Evolutionary conservation across 2,329 filamentous ascomycete genomes (phyloP).

Genomic region (Exophiala spinifera): DNA sequence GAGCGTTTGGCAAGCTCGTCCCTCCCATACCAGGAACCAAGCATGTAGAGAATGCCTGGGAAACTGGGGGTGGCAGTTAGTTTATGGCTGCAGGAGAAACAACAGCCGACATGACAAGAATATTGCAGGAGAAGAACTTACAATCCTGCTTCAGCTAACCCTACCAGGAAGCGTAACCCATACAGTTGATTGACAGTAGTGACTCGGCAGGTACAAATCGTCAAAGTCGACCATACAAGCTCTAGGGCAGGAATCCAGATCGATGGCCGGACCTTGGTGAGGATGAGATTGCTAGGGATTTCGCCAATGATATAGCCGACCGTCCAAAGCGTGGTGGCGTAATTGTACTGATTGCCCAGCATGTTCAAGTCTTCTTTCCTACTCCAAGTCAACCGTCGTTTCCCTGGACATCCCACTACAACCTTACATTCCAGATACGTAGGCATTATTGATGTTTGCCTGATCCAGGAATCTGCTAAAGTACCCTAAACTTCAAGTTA

Average conservation of each 20-base stretch:
- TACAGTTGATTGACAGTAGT: conserved; percentile 13
- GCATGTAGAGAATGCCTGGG: conserved; percentile 51
- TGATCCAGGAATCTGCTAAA: conserved; percentile 50
- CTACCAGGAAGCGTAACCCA: conserved; percentile 47
- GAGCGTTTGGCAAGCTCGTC: conserved; percentile 51
- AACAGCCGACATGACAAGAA: neutral
- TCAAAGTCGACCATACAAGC: conserved; percentile 33
- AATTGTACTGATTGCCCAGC: conserved; percentile 36
- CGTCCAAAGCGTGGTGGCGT: conserved; percentile 13
- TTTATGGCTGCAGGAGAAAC: neutral
- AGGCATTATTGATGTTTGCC: conserved; percentile 48
- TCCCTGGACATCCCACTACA: neutral
- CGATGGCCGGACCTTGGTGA: conserved; percentile 33
- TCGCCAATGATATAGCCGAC: conserved; percentile 25
- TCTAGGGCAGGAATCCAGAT: conserved; percentile 33
- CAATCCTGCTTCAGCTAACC: conserved; percentile 48
- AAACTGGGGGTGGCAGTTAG: conserved; percentile 33
- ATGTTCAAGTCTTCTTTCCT: conserved; percentile 35
- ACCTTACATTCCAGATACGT: conserved; percentile 17
- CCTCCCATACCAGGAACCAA: conserved; percentile 51
- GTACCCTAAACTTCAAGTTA: conserved; percentile 21
- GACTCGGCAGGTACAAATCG: conserved; percentile 24
- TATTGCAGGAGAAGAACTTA: neutral
- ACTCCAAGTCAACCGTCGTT: neutral
- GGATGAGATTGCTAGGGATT: conserved; percentile 33